A percentile compares a stretch with the other conserved stretches of the same genome.
These are phyloP conservation scores for Fraxinus pennsylvanica DNA, from an alignment of 257 asterid genomes.

Conservation along the genomic window DNA sequence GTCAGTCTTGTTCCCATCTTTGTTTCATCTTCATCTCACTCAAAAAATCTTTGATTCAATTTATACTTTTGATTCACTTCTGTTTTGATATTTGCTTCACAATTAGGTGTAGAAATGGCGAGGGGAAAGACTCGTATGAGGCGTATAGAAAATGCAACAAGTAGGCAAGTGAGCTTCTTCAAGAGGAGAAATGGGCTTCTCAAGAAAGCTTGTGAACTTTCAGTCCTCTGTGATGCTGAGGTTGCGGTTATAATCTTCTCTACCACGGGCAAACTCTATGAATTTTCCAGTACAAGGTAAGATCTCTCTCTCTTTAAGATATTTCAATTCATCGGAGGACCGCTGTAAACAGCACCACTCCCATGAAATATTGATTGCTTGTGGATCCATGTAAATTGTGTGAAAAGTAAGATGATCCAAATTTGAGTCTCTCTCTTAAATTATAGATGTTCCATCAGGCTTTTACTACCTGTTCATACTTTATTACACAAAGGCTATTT, in stretches of 20 bases:
- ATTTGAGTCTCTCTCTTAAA: too few relatives aligned
- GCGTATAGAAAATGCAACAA: constrained; percentile 89
- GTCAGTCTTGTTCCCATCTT: not conserved
- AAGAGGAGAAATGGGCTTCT: constrained; percentile 82
- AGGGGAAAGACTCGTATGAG: constrained; percentile 90
- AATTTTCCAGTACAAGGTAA: constrained; percentile 77
- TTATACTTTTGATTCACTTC: too few relatives aligned
- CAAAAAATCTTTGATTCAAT: too few relatives aligned
- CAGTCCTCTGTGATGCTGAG: constrained; percentile 85
- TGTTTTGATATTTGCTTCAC: not conserved
- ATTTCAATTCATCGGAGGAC: too few relatives aligned
- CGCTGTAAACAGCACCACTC: too few relatives aligned
- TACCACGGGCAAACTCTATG: constrained; percentile 78
- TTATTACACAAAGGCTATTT: too few relatives aligned
- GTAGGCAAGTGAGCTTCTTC: constrained; percentile 91
- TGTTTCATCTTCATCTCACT: not conserved
- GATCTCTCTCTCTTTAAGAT: too few relatives aligned
- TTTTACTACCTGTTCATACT: too few relatives aligned
- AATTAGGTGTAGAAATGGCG: constrained; percentile 50
- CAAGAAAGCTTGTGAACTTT: constrained; percentile 81
- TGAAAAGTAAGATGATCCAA: too few relatives aligned
- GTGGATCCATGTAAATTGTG: too few relatives aligned
- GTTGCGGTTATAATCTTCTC: constrained; percentile 78
- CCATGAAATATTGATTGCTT: too few relatives aligned
- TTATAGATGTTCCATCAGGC: too few relatives aligned